Conservation (phyloP, 345 rosid species). For the Conringia planisiliqua region DNA sequence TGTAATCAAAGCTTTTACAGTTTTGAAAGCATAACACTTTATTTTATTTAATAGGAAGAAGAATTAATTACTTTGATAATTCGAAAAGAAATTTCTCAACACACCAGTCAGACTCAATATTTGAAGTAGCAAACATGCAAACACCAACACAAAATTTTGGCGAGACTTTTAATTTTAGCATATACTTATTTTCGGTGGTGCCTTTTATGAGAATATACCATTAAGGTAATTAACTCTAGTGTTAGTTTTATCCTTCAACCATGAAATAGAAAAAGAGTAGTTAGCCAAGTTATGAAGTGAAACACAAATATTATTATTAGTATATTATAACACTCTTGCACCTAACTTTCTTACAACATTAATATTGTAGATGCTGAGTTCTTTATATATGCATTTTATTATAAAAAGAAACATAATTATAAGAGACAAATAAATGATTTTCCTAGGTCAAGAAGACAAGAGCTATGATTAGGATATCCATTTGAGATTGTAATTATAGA, state of each 20-base stretch:
- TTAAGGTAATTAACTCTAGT: neutral
- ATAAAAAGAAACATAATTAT: neutral
- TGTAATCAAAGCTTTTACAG: neutral
- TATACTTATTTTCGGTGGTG: neutral
- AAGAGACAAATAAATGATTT: slow-evolving; percentile 20
- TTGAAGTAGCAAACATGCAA: neutral
- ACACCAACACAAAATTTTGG: neutral
- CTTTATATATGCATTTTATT: neutral
- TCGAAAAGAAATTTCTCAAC: neutral
- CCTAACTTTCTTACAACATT: neutral
- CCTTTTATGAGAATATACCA: neutral
- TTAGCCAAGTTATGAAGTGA: neutral
- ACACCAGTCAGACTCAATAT: neutral
- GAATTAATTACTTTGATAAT: neutral
- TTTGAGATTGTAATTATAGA: slow-evolving; percentile 20
- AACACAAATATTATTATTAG: neutral
- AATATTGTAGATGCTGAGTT: neutral
- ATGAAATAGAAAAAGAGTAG: neutral
- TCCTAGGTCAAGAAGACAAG: slow-evolving; percentile 22
- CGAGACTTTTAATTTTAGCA: neutral
- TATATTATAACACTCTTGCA: neutral
- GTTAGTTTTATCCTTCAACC: neutral
- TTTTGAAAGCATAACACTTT: neutral
- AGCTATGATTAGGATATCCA: slow-evolving; percentile 24
- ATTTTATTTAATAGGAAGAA: too few species aligned